Evolutionary conservation across 2,329 filamentous ascomycete species (phyloP).

Genomic region (Diaporthe humulicola): DNA sequence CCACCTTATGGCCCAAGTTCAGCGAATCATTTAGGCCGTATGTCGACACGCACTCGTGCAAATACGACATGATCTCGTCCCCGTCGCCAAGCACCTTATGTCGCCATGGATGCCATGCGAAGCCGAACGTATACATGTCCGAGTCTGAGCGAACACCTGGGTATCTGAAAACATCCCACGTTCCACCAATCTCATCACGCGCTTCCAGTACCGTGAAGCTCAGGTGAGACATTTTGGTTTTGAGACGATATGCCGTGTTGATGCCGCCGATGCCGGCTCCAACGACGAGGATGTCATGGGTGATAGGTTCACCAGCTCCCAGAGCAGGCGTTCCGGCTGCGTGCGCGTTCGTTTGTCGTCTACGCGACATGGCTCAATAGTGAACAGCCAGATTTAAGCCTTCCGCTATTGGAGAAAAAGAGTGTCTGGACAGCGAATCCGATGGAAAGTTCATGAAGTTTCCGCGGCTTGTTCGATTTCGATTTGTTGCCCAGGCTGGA

Average conservation of each 20-base stretch:
- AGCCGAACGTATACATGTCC: conserved; percentile 73
- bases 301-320: neutral
- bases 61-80: conserved; percentile 65
- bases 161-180: conserved; percentile 65
- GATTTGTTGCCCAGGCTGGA: too few species aligned
- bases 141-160: conserved; percentile 77
- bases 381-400: neutral
- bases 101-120: conserved; percentile 78
- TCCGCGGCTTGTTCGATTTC: too few species aligned
- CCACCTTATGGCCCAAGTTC: conserved; percentile 62
- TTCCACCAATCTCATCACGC: neutral
- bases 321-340: neutral
- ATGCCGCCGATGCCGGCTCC: neutral
- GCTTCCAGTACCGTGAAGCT: neutral
- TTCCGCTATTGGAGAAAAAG: too few species aligned
- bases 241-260: neutral
- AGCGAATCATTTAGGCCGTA: conserved; percentile 69
- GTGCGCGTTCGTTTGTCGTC: neutral
- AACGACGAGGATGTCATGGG: neutral
- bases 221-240: neutral
- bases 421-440: too few species aligned
- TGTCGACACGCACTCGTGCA: conserved; percentile 62
- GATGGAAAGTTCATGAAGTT: too few species aligned
- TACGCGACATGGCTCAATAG: neutral
- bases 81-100: conserved; percentile 65